Conservation (phyloP, 2,329 filamentous ascomycete genomes). For the Aspergillus quadricinctus region DNA sequence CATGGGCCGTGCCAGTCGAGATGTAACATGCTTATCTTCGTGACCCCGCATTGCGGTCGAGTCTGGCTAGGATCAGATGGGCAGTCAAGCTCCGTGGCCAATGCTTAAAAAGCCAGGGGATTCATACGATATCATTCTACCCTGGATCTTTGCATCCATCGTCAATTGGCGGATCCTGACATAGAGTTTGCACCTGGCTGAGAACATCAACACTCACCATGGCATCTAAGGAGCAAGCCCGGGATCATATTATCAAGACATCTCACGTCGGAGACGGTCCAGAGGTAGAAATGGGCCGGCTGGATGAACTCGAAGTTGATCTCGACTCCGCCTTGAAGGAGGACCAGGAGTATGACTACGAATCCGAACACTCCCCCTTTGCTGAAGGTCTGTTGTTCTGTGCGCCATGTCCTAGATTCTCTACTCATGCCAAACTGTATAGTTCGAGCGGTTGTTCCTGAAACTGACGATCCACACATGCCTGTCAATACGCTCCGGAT, state of each 20-base stretch:
- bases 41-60: neutral
- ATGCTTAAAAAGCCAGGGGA: neutral
- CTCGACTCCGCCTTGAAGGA: constrained; percentile 3
- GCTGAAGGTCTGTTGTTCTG: constrained; percentile 14
- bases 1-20: neutral
- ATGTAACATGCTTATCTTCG: neutral
- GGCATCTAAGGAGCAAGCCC: neutral
- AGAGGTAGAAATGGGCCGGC: constrained; percentile 11
- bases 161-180: neutral
- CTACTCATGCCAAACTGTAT: neutral
- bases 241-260: neutral
- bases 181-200: neutral
- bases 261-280: neutral
- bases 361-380: constrained; percentile 24
- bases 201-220: neutral
- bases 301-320: constrained; percentile 7
- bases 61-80: neutral
- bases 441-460: constrained; percentile 26
- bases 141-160: neutral
- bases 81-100: neutral
- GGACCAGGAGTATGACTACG: constrained; percentile 18
- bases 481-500: constrained; percentile 31
- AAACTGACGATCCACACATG: constrained; percentile 24
- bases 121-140: no score
- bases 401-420: neutral